Conservation (phyloP, 345 rosid genomes). For the Eucalyptus marginata region DNA sequence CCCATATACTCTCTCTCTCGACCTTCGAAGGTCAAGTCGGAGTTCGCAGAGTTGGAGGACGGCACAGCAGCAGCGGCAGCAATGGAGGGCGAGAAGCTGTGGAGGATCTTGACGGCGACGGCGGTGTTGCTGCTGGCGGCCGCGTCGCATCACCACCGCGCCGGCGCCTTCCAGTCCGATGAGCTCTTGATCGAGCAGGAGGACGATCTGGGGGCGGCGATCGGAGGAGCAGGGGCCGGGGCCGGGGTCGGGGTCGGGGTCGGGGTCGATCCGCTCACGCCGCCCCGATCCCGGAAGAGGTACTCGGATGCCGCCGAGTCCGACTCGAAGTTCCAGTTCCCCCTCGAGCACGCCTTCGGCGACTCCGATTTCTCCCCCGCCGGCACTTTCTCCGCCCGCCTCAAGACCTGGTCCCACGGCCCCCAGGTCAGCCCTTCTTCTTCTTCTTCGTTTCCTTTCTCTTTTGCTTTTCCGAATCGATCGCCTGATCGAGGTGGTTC, state of each 20-base stretch:
- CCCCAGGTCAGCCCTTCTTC: slow-evolving; percentile 39
- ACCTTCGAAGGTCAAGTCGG: neutral
- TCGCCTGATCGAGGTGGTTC: neutral
- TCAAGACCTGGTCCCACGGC: slow-evolving; percentile 75
- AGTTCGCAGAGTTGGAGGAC: neutral
- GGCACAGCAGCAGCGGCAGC: neutral
- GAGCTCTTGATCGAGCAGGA: neutral
- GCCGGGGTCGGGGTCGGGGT: neutral
- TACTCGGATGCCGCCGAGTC: slow-evolving; percentile 56
- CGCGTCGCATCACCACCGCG: neutral
- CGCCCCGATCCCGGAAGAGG: slow-evolving; percentile 20
- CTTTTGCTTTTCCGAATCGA: neutral
- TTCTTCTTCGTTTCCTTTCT: neutral
- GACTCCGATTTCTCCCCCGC: slow-evolving; percentile 76
- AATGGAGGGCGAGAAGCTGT: neutral
- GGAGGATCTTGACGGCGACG: neutral
- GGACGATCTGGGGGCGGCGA: neutral
- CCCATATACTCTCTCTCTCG: neutral
- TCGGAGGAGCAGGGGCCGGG: neutral
- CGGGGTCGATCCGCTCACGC: neutral
- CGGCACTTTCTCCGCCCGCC: slow-evolving; percentile 90
- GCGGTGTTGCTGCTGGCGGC: neutral
- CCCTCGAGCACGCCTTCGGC: slow-evolving; percentile 88
- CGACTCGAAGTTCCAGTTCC: slow-evolving; percentile 89
- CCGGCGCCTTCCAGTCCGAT: neutral